phyloP scores from a whole-genome alignment of 257 asterid species.

The Solanum ossicruentum region DNA sequence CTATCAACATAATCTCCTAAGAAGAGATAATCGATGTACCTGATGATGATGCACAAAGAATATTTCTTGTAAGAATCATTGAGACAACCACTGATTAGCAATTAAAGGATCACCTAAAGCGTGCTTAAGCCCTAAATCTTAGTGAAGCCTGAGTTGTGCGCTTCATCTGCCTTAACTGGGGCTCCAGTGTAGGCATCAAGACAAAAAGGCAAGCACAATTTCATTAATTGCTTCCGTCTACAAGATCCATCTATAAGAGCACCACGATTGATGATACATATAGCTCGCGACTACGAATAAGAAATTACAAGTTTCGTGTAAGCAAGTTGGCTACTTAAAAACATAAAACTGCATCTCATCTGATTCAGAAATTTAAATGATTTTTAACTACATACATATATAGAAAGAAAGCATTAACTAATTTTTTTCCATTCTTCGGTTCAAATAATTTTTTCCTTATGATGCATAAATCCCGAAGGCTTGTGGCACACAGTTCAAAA shows the following conservation, averaged over 20 bases:
- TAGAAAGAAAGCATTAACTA: neutral
- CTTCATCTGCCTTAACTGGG: neutral
- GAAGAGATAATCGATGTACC: constrained; percentile 94
- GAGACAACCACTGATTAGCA: neutral
- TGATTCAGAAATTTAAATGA: neutral
- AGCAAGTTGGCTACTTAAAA: neutral
- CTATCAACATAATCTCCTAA: constrained; percentile 99
- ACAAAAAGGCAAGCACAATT: neutral
- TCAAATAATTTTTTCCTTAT: neutral
- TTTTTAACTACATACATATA: neutral
- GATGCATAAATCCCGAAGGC: neutral
- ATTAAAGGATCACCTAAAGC: neutral
- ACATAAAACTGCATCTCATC: neutral
- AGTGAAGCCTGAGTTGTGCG: neutral
- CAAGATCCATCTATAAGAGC: neutral
- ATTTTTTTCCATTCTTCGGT: neutral
- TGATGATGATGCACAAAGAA: constrained; percentile 20
- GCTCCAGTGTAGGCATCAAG: neutral
- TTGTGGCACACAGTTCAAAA: neutral
- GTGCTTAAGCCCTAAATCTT: neutral
- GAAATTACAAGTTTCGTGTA: neutral
- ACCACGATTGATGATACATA: neutral
- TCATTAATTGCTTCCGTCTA: neutral
- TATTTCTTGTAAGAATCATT: neutral
- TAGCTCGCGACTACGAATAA: neutral